Conservation (phyloP, 2,329 filamentous ascomycete species). For the Myriosclerotinia duriaeana region DNA sequence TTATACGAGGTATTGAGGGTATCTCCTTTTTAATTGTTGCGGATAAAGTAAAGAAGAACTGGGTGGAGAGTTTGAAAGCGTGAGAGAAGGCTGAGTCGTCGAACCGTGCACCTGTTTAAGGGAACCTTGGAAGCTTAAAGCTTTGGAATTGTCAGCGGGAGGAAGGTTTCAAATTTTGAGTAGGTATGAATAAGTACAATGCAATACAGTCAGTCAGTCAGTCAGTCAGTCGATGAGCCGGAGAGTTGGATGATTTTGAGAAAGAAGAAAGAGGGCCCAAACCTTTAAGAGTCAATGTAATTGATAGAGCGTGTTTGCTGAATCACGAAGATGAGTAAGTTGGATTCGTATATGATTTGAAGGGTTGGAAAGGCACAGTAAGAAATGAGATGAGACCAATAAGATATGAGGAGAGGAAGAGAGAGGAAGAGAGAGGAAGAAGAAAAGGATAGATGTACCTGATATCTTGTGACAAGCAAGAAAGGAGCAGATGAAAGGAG, state of each 20-base stretch:
- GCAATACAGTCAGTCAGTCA: too few relatives aligned
- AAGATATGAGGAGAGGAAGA: not conserved
- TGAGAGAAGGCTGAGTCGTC: slow-evolving; percentile 31
- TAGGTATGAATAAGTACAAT: too few relatives aligned
- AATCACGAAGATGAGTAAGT: slow-evolving; percentile 3
- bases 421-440: not conserved
- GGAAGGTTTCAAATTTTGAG: not conserved
- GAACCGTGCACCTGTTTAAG: slow-evolving; percentile 28
- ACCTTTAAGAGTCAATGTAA: not conserved
- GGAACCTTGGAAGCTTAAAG: too few relatives aligned
- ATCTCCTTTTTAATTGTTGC: slow-evolving; percentile 26
- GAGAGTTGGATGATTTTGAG: not conserved
- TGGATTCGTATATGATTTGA: not conserved
- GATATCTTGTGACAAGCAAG: too few relatives aligned
- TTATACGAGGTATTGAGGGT: slow-evolving; percentile 1
- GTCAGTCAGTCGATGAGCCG: not conserved
- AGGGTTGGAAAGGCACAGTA: not conserved
- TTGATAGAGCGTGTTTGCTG: not conserved
- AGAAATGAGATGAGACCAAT: not conserved
- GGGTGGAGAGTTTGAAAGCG: slow-evolving; percentile 8
- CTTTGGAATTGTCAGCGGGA: not conserved
- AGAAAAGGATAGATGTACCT: not conserved
- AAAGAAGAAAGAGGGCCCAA: not conserved
- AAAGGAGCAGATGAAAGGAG: too few relatives aligned
- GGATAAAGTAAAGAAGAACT: slow-evolving; percentile 21